Evolutionary conservation across 192 early-diverging fungal genomes (phyloP).

Genomic region (Spizellomyces sp.): DNA sequence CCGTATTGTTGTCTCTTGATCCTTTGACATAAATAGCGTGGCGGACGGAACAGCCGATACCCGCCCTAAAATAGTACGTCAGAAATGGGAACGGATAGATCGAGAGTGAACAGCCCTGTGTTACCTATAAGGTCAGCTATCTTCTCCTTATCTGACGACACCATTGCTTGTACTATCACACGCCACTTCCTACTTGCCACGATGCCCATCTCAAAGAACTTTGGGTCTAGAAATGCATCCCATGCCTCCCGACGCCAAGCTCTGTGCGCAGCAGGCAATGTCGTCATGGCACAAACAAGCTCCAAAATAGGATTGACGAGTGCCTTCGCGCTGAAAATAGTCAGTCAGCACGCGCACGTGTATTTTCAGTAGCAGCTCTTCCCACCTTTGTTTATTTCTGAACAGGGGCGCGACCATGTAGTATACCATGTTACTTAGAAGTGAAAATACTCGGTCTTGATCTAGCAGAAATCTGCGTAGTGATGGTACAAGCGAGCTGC

Average conservation of each 20-base stretch:
- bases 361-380: not conserved
- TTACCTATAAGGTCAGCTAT: conserved; percentile 65
- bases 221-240: conserved; percentile 73
- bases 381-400: conserved; percentile 45
- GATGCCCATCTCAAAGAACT: conserved; percentile 70
- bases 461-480: conserved; percentile 71
- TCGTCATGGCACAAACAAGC: conserved; percentile 60
- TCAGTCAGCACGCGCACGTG: not conserved
- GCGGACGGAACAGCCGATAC: conserved; percentile 71
- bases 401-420: conserved; percentile 75
- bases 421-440: conserved; percentile 77
- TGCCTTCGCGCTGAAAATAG: conserved; percentile 1
- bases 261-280: conserved; percentile 61
- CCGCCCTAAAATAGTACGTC: conserved; percentile 30
- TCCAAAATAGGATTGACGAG: conserved; percentile 50
- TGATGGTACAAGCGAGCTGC: conserved; percentile 64
- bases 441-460: conserved; percentile 66
- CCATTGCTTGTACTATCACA: conserved; percentile 66
- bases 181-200: conserved; percentile 63
- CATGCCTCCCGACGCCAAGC: conserved; percentile 77
- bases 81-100: not conserved
- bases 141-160: conserved; percentile 76
- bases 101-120: not conserved
- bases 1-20: conserved; percentile 73
- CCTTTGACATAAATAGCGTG: conserved; percentile 79